phyloP scores from a whole-genome alignment of 2,329 filamentous ascomycete genomes.

The Aspergillus sp. region DNA sequence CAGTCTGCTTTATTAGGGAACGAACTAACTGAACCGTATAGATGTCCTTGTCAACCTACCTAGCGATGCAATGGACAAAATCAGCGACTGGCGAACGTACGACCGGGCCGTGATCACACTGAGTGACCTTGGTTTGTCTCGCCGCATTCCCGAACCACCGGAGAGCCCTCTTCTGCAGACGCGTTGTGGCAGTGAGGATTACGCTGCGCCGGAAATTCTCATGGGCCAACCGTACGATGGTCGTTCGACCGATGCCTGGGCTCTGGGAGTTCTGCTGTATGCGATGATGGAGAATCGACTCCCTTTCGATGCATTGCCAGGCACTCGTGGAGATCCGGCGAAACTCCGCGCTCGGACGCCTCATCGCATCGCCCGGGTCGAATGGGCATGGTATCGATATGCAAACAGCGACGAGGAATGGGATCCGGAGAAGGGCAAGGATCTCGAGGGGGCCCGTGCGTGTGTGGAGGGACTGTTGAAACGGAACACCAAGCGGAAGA shows the following conservation, averaged over 20 bases:
- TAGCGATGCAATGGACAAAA: conserved; percentile 62
- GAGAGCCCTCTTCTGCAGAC: conserved; percentile 88
- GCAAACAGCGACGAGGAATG: conserved; percentile 83
- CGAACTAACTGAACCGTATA: conserved; percentile 33
- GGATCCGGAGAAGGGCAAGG: conserved; percentile 64
- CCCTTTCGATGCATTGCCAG: conserved; percentile 86
- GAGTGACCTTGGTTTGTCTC: conserved; percentile 86
- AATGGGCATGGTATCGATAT: conserved; percentile 92
- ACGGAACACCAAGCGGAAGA: conserved; percentile 75
- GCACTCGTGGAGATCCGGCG: conserved; percentile 67
- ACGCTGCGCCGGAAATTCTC: conserved; percentile 92
- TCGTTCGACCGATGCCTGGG: conserved; percentile 89
- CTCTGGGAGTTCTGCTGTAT: conserved; percentile 87
- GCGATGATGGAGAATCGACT: conserved; percentile 89
- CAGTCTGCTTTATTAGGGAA: background rate
- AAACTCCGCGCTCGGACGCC: conserved; percentile 78
- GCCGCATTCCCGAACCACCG: conserved; percentile 68
- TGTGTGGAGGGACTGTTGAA: conserved; percentile 83
- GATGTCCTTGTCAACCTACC: conserved; percentile 89
- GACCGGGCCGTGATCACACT: conserved; percentile 82
- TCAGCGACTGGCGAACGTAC: conserved; percentile 69
- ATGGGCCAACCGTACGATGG: conserved; percentile 95
- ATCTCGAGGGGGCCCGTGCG: conserved; percentile 70
- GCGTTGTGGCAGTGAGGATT: conserved; percentile 93
- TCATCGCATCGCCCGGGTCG: conserved; percentile 90